These are phyloP conservation scores for Ilyonectria destructans DNA, from an alignment of 2,329 filamentous ascomycete genomes.

Conservation along the genomic window DNA sequence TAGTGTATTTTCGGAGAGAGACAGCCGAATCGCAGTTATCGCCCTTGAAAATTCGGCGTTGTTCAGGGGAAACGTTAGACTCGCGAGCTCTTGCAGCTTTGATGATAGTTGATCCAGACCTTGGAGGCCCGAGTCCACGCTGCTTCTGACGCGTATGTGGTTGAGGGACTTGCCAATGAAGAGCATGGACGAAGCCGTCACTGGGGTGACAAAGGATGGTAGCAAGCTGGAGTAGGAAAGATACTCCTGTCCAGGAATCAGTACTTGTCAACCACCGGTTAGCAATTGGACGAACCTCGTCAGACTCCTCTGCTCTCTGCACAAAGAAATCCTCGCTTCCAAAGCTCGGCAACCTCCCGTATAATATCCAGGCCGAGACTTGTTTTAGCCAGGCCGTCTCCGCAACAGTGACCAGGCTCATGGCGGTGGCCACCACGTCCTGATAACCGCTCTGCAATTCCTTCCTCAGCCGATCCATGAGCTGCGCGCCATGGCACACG, in stretches of 20 bases:
- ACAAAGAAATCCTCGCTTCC: constrained; percentile 93
- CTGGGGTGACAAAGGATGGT: constrained; percentile 83
- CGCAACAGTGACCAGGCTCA: constrained; percentile 81
- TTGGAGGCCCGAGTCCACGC: constrained; percentile 60
- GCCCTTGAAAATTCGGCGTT: constrained; percentile 79
- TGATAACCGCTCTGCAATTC: constrained; percentile 91
- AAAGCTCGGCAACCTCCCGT: constrained; percentile 85
- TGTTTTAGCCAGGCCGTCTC: constrained; percentile 95
- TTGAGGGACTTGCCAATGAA: constrained; percentile 94
- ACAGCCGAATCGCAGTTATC: constrained; percentile 83
- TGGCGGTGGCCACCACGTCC: constrained; percentile 85
- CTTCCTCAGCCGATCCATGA: constrained; percentile 83
- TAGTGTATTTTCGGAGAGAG: constrained; percentile 86
- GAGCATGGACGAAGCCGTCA: constrained; percentile 86
- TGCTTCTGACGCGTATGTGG: constrained; percentile 78
- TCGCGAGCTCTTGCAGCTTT: constrained; percentile 80
- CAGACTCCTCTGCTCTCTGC: constrained; percentile 62
- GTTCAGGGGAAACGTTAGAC: constrained; percentile 82
- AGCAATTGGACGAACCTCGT: constrained; percentile 55
- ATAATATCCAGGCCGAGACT: constrained; percentile 90
- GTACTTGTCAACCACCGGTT: constrained; percentile 3
- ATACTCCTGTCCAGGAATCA: constrained; percentile 66
- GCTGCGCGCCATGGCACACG: constrained; percentile 76
- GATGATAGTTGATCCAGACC: constrained; percentile 76
- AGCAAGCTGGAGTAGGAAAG: constrained; percentile 73